phyloP scores from a whole-genome alignment of 2,329 filamentous ascomycete genomes.

The Cryphonectria naterciae region DNA sequence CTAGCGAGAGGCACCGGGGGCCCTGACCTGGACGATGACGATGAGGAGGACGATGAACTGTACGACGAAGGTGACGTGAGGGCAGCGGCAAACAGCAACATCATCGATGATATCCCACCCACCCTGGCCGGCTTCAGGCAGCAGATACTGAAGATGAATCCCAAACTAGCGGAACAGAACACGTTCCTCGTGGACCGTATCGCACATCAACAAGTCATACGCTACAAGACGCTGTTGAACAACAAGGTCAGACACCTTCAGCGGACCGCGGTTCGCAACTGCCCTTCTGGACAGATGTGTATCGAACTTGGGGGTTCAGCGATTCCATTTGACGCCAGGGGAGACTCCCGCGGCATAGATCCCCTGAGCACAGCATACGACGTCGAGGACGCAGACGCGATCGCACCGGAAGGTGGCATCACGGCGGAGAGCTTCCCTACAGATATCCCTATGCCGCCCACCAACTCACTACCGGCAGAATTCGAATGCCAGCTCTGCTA shows the following conservation, averaged over 20 bases:
- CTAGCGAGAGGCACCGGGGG: slow-evolving; percentile 43
- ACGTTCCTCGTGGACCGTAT: slow-evolving; percentile 77
- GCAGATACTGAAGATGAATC: slow-evolving; percentile 75
- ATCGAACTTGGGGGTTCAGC: slow-evolving; percentile 69
- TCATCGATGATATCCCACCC: slow-evolving; percentile 71
- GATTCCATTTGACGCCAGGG: slow-evolving; percentile 62
- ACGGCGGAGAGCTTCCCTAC: slow-evolving; percentile 75
- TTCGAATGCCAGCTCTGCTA: slow-evolving; percentile 92
- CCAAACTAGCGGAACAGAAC: slow-evolving; percentile 61
- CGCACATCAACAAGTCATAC: slow-evolving; percentile 75
- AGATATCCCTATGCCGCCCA: slow-evolving; percentile 82
- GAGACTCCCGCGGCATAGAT: slow-evolving; percentile 63
- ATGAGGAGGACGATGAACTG: slow-evolving; percentile 52
- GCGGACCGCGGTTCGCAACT: slow-evolving; percentile 57
- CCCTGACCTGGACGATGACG: slow-evolving; percentile 46
- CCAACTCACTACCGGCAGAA: slow-evolving; percentile 75
- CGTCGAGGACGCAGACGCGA: slow-evolving; percentile 67
- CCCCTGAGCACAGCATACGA: slow-evolving; percentile 56
- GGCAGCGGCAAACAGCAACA: slow-evolving; percentile 64
- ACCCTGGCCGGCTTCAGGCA: slow-evolving; percentile 76
- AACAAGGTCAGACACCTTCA: slow-evolving; percentile 71
- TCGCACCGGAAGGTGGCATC: slow-evolving; percentile 70
- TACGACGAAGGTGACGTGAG: slow-evolving; percentile 64
- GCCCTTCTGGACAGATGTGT: slow-evolving; percentile 66
- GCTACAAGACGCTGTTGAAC: slow-evolving; percentile 78